Base-by-base conservation (phyloP, 2,329 filamentous ascomycete species). In the Dactylellina leptospora region DNA sequence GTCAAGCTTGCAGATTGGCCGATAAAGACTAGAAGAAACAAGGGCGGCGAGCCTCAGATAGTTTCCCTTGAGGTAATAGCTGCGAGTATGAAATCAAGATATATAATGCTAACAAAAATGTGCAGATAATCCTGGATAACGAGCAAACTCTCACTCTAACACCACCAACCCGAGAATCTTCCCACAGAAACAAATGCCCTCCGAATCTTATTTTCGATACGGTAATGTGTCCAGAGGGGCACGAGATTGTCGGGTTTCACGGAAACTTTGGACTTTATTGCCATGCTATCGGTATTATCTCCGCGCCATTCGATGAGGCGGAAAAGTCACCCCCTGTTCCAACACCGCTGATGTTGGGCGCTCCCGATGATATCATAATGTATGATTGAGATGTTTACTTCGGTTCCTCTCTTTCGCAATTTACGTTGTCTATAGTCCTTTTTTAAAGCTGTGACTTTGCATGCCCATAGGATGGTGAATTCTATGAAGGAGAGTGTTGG, bases 1-100 rank as follows among this genome's bases (percentile, higher is more conserved):
- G 59, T 72, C 38, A 59, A 64, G 40, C 68, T 72, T 40, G 68
- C 68, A 4, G 68, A 72, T 23, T 72, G 68, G 68, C 68, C 68
- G 9, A 72, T 72, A n/a, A 72, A 72, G 36, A 59, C 59, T n/a
- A 53, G 68, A 23, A 59, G 68, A 11, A 64, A 42, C 11, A 72
- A 64, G 25, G 68, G 68, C 36, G 68, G 68, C 28, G 68, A 72
- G 25, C 68, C 68, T 3, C 68, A 72, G 33, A 72, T 72, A 28
- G 68, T 72, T 20, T 59, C 68, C 2, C 27, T 72, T 11, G 59
- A 72, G 47, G 68, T 72, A 64, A 47, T 22, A 3, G 11, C 22
- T 10, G n/a, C n/a, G n/a, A n/a, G n/a, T n/a, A n/a, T n/a, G n/a
- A n/a, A n/a, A 11, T n/a, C 18, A 3, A n/a, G 36, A n/a, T 40